Base-by-base conservation (phyloP, 371 early-diverging fungal genomes). In the Syncephalis plumigaleata region DNA sequence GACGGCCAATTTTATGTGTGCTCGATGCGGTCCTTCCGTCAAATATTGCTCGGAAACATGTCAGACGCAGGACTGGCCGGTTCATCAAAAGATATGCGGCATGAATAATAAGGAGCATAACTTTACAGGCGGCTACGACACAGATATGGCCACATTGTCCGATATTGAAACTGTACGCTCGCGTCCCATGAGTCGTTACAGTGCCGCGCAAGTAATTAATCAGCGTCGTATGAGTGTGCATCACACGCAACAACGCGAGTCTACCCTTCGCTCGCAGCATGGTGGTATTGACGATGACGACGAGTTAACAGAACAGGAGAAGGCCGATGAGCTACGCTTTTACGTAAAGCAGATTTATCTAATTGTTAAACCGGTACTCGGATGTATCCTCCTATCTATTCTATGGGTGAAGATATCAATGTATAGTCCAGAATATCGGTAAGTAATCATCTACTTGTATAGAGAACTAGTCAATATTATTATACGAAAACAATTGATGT, bases 341-440 rank as follows among this genome's bases (percentile, higher is more conserved):
- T 89, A 85, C 59, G 77, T 79, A 56, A 58, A 70, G 16, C 86
- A 89, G 55, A 69, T 89, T n/a, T 81, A 78, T 59, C 61, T 67
- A 36, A 77, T 89, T 46, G 75, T 87, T 52, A 73, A 78, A 45
- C 89, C 89, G 13, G 87, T 86, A 3, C 65, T 83, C 7, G 48
- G 65, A 13, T 85, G 86, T 53, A 82, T 88, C 44, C 51, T 73
- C 9, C 62, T 86, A 21, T 76, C 81, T 37, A 78, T 88, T 26
- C 65, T 85, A 26, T 88, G 89, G 89, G 81, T 85, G 47, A 88
- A 88, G 54, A 65, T 85, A n/a, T 70, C 66, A 48, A 56, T 61
- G 64, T 60, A 24, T 7, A 50, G 56, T 27, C 70, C 71, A 51
- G 74, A 76, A 47, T 75, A 73, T 46, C 64, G 66, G 73, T 73